Conservation (phyloP, 2,329 filamentous ascomycete species). For the Pseudocercospora crystallina region DNA sequence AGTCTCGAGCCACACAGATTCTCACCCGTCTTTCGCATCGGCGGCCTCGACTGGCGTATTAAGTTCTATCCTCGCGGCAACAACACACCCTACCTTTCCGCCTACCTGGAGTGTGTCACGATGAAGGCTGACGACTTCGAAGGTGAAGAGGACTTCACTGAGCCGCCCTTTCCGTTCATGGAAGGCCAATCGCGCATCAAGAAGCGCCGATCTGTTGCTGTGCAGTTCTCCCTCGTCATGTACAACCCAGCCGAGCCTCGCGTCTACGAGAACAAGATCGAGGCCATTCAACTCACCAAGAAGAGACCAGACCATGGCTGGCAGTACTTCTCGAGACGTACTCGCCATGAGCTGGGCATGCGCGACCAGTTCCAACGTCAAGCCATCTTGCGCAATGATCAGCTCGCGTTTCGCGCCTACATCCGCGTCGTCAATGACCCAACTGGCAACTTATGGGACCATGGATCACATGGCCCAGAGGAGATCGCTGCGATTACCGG, state of each 20-base stretch:
- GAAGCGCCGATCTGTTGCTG: slow-evolving; percentile 51
- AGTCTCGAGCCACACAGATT: slow-evolving; percentile 60
- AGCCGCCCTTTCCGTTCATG: slow-evolving; percentile 32
- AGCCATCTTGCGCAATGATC: slow-evolving; percentile 60
- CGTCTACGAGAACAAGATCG: slow-evolving; percentile 56
- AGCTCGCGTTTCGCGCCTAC: slow-evolving; percentile 61
- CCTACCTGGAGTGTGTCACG: slow-evolving; percentile 62
- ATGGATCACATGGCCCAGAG: slow-evolving; percentile 32
- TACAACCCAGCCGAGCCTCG: slow-evolving; percentile 65
- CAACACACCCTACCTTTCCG: slow-evolving; percentile 57
- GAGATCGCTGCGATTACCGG: slow-evolving; percentile 56
- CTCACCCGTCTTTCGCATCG: slow-evolving; percentile 56
- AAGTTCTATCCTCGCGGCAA: slow-evolving; percentile 65
- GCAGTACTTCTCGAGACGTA: slow-evolving; percentile 59
- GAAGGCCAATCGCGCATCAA: slow-evolving; percentile 29
- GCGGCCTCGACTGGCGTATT: slow-evolving; percentile 64
- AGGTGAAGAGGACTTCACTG: slow-evolving; percentile 27
- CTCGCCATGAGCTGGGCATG: slow-evolving; percentile 58
- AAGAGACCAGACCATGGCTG: slow-evolving; percentile 63
- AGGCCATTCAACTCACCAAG: slow-evolving; percentile 59
- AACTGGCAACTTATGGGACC: slow-evolving; percentile 62
- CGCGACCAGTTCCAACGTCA: slow-evolving; percentile 59
- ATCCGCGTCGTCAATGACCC: slow-evolving; percentile 61
- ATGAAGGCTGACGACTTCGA: slow-evolving; percentile 34
- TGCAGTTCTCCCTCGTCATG: slow-evolving; percentile 60